A percentile compares a stretch with the other conserved stretches of the same genome.
Conservation (phyloP, 257 asterid species). For the Salvia hispanica region DNA sequence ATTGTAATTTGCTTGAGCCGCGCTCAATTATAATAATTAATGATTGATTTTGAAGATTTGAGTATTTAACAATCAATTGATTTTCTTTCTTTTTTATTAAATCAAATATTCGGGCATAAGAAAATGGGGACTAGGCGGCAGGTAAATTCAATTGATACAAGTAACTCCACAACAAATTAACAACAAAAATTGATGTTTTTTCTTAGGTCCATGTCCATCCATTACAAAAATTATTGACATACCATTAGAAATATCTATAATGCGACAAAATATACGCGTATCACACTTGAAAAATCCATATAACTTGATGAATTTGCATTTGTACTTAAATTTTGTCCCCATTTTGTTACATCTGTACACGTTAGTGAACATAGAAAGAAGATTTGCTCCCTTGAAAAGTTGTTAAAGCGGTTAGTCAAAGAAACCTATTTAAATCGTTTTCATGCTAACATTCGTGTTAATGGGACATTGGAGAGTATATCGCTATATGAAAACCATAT, state of each 20-base stretch:
- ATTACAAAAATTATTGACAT: too few species aligned
- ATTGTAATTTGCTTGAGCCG: too few species aligned
- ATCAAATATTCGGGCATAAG: too few species aligned
- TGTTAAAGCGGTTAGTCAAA: constrained; percentile 13
- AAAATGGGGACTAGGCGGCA: too few species aligned
- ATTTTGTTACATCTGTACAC: constrained; percentile 1
- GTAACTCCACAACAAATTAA: too few species aligned
- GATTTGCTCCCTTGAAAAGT: background rate
- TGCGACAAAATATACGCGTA: background rate
- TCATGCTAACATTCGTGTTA: background rate
- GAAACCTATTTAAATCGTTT: background rate
- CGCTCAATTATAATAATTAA: too few species aligned
- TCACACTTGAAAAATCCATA: background rate
- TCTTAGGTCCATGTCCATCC: too few species aligned
- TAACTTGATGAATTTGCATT: background rate
- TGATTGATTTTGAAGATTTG: too few species aligned
- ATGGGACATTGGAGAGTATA: background rate
- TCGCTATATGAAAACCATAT: background rate
- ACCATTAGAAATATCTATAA: background rate
- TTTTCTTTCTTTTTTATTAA: too few species aligned
- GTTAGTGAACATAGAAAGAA: background rate
- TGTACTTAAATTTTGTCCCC: background rate
- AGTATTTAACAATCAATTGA: background rate
- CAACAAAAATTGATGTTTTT: too few species aligned
- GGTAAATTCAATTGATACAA: too few species aligned